Evolutionary conservation across 176 grass and related monocot species (phyloP).

Genomic region (Oryza meyeriana): DNA sequence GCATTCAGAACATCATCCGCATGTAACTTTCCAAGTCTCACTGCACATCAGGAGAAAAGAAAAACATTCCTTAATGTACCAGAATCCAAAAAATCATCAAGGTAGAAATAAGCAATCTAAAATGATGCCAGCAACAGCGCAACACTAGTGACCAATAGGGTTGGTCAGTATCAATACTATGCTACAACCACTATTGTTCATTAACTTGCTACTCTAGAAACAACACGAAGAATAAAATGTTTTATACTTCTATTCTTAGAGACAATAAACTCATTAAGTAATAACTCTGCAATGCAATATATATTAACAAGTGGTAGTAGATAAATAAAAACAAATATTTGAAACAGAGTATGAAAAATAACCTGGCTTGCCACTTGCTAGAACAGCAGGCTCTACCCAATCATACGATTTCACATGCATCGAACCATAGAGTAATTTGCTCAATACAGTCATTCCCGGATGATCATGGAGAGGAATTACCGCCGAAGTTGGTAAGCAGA

Average conservation of each 20-base stretch:
- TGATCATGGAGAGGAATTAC: slow-evolving; percentile 95
- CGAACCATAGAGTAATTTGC: slow-evolving; percentile 93
- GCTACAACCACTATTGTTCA: neutral
- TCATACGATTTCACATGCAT: slow-evolving; percentile 98
- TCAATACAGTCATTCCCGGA: slow-evolving; percentile 92
- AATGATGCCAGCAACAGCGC: neutral
- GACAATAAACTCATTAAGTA: neutral
- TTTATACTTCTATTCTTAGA: neutral
- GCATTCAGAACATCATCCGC: slow-evolving; percentile 55
- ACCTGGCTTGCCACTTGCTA: slow-evolving; percentile 51
- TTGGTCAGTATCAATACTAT: neutral
- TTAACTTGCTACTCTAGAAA: neutral
- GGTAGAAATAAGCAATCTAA: neutral
- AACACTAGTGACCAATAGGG: neutral
- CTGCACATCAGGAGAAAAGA: slow-evolving; percentile 35
- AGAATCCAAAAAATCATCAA: neutral
- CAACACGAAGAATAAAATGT: neutral
- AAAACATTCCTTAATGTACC: neutral
- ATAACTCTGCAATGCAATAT: neutral
- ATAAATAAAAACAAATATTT: slow-evolving; percentile 15
- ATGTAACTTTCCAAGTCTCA: slow-evolving; percentile 64
- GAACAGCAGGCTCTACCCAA: slow-evolving; percentile 66
- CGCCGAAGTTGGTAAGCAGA: slow-evolving; percentile 88
- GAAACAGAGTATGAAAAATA: slow-evolving; percentile 27
- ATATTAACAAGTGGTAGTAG: neutral